Evolutionary conservation across 2,329 filamentous ascomycete species (phyloP).

Genomic region (Cryphonectria radicalis): DNA sequence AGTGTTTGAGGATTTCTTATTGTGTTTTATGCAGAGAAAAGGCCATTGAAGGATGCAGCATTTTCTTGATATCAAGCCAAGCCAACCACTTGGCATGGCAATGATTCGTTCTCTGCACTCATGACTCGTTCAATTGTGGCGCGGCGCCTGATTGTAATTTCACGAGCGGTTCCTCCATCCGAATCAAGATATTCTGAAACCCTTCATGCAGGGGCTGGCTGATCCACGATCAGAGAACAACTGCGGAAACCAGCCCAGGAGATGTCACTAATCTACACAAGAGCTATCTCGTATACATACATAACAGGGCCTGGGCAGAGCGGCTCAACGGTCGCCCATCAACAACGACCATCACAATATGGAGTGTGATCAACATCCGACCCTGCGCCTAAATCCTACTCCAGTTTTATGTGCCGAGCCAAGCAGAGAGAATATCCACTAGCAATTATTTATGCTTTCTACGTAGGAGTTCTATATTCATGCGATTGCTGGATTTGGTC

Average conservation of each 20-base stretch:
- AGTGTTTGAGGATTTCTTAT: background rate
- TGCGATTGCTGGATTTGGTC: background rate
- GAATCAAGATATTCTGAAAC: background rate
- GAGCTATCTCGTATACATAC: background rate
- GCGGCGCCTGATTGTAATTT: background rate
- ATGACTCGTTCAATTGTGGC: constrained; percentile 3
- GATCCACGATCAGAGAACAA: background rate
- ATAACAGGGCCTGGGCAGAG: background rate
- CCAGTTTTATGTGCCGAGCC: background rate
- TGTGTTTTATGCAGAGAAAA: background rate
- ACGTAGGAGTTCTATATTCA: background rate
- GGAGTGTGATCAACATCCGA: background rate
- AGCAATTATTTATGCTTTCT: constrained; percentile 3
- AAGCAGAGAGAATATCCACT: background rate
- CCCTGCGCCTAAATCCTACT: background rate
- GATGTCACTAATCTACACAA: background rate
- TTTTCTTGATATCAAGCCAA: background rate
- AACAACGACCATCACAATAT: background rate
- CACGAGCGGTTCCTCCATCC: background rate
- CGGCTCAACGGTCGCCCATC: background rate
- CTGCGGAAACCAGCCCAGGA: background rate
- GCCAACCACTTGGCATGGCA: background rate
- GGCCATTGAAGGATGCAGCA: background rate
- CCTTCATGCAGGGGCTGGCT: background rate
- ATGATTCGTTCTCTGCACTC: background rate